These are phyloP conservation scores for Amyloporia xantha DNA, from an alignment of 768 basidiomycete species.

Conservation along the genomic window DNA sequence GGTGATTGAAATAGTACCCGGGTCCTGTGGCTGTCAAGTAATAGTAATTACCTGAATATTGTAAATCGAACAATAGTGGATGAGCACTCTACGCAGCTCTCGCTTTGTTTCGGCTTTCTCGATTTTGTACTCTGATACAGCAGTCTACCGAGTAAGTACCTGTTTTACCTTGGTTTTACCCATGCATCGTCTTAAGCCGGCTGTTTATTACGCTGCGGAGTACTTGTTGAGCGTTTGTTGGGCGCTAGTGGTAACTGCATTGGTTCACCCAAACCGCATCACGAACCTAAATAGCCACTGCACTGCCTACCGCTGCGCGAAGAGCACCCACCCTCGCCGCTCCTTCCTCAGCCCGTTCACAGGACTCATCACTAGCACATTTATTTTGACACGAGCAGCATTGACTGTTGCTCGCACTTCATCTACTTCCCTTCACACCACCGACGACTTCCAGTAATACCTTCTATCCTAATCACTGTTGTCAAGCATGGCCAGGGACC, in stretches of 20 bases:
- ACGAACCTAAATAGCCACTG: slow-evolving; percentile 4
- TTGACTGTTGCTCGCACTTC: slow-evolving; percentile 17
- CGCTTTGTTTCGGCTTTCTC: too few species aligned
- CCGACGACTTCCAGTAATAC: slow-evolving; percentile 6
- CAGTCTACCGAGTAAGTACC: too few species aligned
- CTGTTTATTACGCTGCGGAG: too few species aligned
- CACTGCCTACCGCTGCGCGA: slow-evolving; percentile 2
- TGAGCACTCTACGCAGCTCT: too few species aligned
- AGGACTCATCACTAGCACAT: not conserved
- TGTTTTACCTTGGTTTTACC: too few species aligned
- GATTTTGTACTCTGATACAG: too few species aligned
- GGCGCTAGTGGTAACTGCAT: too few species aligned
- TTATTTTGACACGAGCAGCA: slow-evolving; percentile 11
- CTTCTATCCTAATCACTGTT: slow-evolving; percentile 17
- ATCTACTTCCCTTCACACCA: slow-evolving; percentile 8
- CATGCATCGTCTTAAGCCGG: too few species aligned
- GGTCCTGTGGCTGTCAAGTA: too few species aligned
- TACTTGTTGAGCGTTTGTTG: too few species aligned
- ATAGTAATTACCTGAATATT: too few species aligned
- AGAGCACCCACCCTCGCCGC: slow-evolving; percentile 1
- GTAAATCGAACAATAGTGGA: too few species aligned
- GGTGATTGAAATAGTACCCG: slow-evolving; percentile 10
- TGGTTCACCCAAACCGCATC: slow-evolving; percentile 1
- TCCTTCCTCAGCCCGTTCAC: slow-evolving; percentile 4
- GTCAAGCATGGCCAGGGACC: slow-evolving; percentile 74